phyloP scores from a whole-genome alignment of 2,329 filamentous ascomycete genomes.

The Dactylellina haptotyla region DNA sequence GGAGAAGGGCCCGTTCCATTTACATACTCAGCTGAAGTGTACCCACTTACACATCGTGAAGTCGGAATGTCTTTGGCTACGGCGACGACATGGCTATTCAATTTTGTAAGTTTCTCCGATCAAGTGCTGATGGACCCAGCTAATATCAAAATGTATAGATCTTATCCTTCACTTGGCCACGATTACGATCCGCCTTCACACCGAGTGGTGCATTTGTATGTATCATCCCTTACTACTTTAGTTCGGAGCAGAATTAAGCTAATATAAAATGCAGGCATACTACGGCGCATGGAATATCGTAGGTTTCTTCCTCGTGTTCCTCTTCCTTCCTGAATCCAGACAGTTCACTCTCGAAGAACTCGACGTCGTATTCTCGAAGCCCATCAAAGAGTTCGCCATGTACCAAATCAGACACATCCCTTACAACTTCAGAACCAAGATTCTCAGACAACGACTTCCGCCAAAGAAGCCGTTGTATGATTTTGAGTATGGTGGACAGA shows the following conservation, averaged over 20 bases:
- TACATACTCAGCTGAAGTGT: conserved; percentile 74
- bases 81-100: conserved; percentile 66
- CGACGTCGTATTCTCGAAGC: conserved; percentile 60
- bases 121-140: background rate
- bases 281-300: conserved; percentile 66
- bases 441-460: conserved; percentile 24
- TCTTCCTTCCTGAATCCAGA: conserved; percentile 64
- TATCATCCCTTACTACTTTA: background rate
- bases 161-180: conserved; percentile 65
- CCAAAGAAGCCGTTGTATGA: conserved; percentile 35
- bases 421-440: conserved; percentile 24
- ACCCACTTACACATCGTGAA: conserved; percentile 71
- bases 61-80: conserved; percentile 71
- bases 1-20: conserved; percentile 74
- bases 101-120: conserved; percentile 43
- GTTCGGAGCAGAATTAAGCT: background rate
- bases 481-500: conserved; percentile 26
- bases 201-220: conserved; percentile 64
- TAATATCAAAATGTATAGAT: conserved; percentile 58
- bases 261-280: conserved; percentile 58
- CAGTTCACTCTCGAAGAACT: conserved; percentile 65
- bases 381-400: conserved; percentile 24
- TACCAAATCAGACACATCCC: conserved; percentile 30
- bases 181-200: conserved; percentile 63
- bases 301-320: conserved; percentile 63